A percentile compares a stretch with the other conserved stretches of the same genome.
Conservation (phyloP, 352 stramenopile species). For the Globisporangium apiculatum region DNA sequence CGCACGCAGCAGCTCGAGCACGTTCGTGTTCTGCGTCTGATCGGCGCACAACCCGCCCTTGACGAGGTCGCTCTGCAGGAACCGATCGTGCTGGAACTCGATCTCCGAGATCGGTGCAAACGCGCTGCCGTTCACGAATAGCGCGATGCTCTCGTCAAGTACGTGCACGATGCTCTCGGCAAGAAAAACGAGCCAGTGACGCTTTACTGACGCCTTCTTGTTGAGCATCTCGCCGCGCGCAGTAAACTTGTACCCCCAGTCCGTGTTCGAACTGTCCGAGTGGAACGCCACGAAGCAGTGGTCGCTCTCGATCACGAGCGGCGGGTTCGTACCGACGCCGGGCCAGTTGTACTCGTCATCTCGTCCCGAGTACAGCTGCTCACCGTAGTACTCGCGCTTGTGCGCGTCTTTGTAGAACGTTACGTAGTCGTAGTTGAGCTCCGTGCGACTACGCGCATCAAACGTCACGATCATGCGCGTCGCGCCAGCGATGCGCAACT, state of each 20-base stretch:
- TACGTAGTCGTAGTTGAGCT: constrained; percentile 87
- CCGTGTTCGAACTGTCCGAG: constrained; percentile 77
- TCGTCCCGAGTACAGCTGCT: constrained; percentile 67
- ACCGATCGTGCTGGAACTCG: constrained; percentile 42
- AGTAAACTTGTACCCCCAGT: constrained; percentile 80
- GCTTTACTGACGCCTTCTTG: constrained; percentile 39
- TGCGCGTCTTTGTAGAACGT: constrained; percentile 77
- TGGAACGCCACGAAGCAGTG: constrained; percentile 82
- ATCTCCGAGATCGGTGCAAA: constrained; percentile 41
- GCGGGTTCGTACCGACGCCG: constrained; percentile 48
- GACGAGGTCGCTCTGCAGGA: constrained; percentile 64
- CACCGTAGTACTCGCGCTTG: constrained; percentile 54
- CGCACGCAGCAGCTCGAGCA: constrained; percentile 51
- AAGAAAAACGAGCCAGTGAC: constrained; percentile 62
- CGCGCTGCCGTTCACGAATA: constrained; percentile 39
- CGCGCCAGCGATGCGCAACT: constrained; percentile 73
- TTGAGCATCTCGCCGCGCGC: constrained; percentile 57
- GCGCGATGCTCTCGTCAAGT: constrained; percentile 40
- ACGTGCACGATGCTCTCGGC: constrained; percentile 35
- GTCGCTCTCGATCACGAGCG: constrained; percentile 70
- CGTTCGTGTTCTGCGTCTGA: constrained; percentile 48
- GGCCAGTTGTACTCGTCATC: constrained; percentile 77
- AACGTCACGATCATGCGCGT: constrained; percentile 75
- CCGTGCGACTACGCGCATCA: constrained; percentile 66
- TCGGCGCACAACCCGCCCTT: constrained; percentile 41